phyloP scores from a whole-genome alignment of 345 rosid species.

The Hypericum androsaemum region DNA sequence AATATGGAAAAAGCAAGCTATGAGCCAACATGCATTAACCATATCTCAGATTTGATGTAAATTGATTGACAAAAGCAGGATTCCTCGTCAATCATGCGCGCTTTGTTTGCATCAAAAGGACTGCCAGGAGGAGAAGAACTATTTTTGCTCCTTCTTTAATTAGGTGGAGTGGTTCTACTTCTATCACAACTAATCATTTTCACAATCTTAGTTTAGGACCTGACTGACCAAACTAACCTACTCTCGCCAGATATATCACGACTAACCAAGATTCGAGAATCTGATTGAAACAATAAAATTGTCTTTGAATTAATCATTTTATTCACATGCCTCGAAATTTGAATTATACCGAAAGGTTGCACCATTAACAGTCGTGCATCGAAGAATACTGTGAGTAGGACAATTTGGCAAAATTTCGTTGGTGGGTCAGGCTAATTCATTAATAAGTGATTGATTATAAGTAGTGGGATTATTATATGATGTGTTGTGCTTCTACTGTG shows the following conservation, averaged over 20 bases:
- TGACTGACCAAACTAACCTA: no score
- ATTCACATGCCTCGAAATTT: no score
- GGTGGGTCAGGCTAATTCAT: conserved; percentile 20
- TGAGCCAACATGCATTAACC: conserved; percentile 16
- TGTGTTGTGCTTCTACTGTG: conserved; percentile 23
- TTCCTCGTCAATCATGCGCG: conserved; percentile 19
- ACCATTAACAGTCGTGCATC: conserved; percentile 26
- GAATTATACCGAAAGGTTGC: conserved; percentile 1
- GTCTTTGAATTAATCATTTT: no score
- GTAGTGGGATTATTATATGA: conserved; percentile 16
- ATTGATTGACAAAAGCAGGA: conserved; percentile 24
- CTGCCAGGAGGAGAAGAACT: conserved; percentile 16
- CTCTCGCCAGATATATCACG: no score
- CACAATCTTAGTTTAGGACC: no score
- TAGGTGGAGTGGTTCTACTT: not conserved
- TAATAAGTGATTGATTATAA: conserved; percentile 1
- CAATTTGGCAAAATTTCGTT: conserved; percentile 1
- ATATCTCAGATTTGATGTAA: conserved; percentile 21
- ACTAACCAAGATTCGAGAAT: no score
- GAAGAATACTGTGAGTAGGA: conserved; percentile 8
- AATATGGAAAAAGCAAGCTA: conserved; percentile 32
- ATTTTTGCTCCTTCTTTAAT: not conserved
- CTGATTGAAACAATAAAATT: no score
- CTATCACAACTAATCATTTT: no score
- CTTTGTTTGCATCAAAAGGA: conserved; percentile 6